Conservation (phyloP, 2,329 filamentous ascomycete species). For the Drechmeria coniospora region DNA sequence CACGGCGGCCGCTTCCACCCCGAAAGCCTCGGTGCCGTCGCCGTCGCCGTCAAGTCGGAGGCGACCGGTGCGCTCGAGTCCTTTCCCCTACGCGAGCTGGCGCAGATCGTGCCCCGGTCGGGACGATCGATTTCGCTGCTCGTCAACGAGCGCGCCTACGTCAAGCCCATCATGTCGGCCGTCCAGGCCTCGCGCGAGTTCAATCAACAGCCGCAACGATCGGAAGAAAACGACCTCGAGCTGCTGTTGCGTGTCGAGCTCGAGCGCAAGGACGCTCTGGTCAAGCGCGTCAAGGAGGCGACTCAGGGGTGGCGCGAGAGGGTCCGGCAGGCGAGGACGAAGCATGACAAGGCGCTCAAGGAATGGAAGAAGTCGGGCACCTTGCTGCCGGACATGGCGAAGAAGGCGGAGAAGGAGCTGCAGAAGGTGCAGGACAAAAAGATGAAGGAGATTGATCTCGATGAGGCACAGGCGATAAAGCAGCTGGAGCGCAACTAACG, state of each 20-base stretch:
- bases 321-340: slow-evolving; percentile 30
- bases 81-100: slow-evolving; percentile 39
- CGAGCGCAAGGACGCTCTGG: slow-evolving; percentile 32
- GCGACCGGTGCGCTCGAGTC: slow-evolving; percentile 7
- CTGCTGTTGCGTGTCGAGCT: slow-evolving; percentile 38
- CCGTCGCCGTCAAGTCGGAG: slow-evolving; percentile 20
- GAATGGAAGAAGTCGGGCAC: slow-evolving; percentile 29
- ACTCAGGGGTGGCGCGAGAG: slow-evolving; percentile 35
- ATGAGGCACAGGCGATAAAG: slow-evolving; percentile 32
- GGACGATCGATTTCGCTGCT: slow-evolving; percentile 25
- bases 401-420: slow-evolving; percentile 29
- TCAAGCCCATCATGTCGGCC: slow-evolving; percentile 40
- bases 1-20: slow-evolving; percentile 37
- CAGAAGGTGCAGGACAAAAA: slow-evolving; percentile 37
- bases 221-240: slow-evolving; percentile 43
- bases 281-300: slow-evolving; percentile 25
- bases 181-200: slow-evolving; percentile 36
- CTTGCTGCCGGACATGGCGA: slow-evolving; percentile 31
- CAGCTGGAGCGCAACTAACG: slow-evolving; percentile 18
- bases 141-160: slow-evolving; percentile 25
- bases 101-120: slow-evolving; percentile 33
- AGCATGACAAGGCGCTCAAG: slow-evolving; percentile 32
- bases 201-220: slow-evolving; percentile 45
- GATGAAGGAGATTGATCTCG: slow-evolving; percentile 32
- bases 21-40: slow-evolving; percentile 29